Conservation (phyloP, 495 filamentous ascomycete species). For the Lichenothelia convexa region DNA sequence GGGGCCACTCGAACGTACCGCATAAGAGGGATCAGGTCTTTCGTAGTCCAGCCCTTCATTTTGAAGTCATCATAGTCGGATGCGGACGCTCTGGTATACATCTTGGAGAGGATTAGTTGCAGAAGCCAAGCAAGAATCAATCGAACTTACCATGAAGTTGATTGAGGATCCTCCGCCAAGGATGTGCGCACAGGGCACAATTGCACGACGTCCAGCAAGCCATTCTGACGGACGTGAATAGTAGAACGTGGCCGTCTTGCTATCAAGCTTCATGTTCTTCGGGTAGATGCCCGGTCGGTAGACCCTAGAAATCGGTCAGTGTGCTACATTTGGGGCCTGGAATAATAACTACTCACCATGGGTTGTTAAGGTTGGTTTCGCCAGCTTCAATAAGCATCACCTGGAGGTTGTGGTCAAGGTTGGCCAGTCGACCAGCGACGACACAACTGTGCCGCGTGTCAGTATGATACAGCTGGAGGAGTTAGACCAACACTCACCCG, state of each 20-base stretch:
- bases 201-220: slow-evolving; percentile 49
- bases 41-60: slow-evolving; percentile 61
- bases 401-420: slow-evolving; percentile 62
- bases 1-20: too few relatives aligned
- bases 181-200: slow-evolving; percentile 65
- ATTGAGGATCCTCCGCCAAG: slow-evolving; percentile 50
- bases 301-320: slow-evolving; percentile 20
- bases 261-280: slow-evolving; percentile 66
- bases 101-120: slow-evolving; percentile 25
- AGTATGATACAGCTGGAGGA: too few relatives aligned
- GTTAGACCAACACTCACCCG: too few relatives aligned
- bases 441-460: slow-evolving; percentile 30
- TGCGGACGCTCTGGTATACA: slow-evolving; percentile 70
- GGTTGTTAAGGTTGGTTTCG: slow-evolving; percentile 67
- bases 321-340: not conserved
- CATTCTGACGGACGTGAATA: slow-evolving; percentile 57
- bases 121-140: too few relatives aligned
- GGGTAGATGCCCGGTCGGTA: slow-evolving; percentile 65
- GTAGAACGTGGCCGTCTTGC: slow-evolving; percentile 75
- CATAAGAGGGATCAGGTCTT: slow-evolving; percentile 65
- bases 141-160: slow-evolving; percentile 30
- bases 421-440: slow-evolving; percentile 60
- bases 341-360: slow-evolving; percentile 28
- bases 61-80: slow-evolving; percentile 77
- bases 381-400: slow-evolving; percentile 65